phyloP scores from a whole-genome alignment of 371 early-diverging fungal genomes.

The Sporodiniella umbellata region DNA sequence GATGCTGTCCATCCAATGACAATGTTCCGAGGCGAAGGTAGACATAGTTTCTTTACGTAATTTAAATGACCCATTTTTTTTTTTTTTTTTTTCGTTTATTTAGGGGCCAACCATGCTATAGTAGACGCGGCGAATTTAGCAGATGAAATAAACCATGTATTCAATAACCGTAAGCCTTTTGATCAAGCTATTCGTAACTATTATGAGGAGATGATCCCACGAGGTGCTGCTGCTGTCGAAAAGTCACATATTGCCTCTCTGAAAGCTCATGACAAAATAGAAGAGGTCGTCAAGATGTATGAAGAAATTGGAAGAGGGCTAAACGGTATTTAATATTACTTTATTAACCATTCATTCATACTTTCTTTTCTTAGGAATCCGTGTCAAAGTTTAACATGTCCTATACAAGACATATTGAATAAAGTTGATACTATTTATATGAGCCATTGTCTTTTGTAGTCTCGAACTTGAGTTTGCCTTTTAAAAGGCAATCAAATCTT shows the following conservation, averaged over 20 bases:
- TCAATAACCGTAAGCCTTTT: conserved; percentile 12
- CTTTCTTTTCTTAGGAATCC: too few species aligned
- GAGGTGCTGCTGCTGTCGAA: conserved; percentile 21
- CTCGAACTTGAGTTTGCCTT: too few species aligned
- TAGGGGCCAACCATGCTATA: conserved; percentile 42
- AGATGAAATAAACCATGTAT: conserved; percentile 4
- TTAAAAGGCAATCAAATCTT: too few species aligned
- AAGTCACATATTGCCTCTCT: conserved; percentile 16
- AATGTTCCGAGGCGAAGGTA: conserved; percentile 20
- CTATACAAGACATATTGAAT: too few species aligned
- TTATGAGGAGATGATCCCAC: conserved; percentile 21
- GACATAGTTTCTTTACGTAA: background rate
- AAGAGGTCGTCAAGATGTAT: background rate
- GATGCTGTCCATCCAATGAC: conserved; percentile 21
- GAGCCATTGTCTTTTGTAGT: too few species aligned
- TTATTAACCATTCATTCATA: too few species aligned
- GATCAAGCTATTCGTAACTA: conserved; percentile 19
- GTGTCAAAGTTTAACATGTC: too few species aligned
- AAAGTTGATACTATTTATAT: too few species aligned
- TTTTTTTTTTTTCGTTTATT: too few species aligned
- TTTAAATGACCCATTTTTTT: background rate
- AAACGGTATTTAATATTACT: background rate
- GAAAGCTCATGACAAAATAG: background rate
- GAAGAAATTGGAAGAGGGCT: background rate
- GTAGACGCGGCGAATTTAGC: conserved; percentile 22